phyloP scores from a whole-genome alignment of 2,329 filamentous ascomycete species.

The Tolypocladium cylindrosporum region DNA sequence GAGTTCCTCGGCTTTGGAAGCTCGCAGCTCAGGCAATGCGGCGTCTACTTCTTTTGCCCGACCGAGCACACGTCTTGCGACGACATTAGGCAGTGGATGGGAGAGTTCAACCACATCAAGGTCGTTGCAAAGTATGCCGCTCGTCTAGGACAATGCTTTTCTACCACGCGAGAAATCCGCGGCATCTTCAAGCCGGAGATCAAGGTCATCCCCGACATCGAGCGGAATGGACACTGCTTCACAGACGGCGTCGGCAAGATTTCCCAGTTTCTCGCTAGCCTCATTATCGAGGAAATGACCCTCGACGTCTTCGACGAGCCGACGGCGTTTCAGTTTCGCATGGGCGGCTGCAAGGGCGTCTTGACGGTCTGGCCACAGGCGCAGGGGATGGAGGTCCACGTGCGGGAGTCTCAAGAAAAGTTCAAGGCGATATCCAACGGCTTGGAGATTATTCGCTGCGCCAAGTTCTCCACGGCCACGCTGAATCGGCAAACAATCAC shows the following conservation, averaged over 20 bases:
- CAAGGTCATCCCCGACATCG: slow-evolving; percentile 59
- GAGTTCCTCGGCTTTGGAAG: slow-evolving; percentile 92
- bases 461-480: slow-evolving; percentile 64
- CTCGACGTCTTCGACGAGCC: slow-evolving; percentile 50
- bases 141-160: slow-evolving; percentile 88
- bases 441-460: slow-evolving; percentile 78
- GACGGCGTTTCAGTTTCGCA: slow-evolving; percentile 82
- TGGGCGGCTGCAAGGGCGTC: slow-evolving; percentile 88
- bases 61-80: slow-evolving; percentile 57
- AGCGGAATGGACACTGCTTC: slow-evolving; percentile 60
- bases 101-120: slow-evolving; percentile 69
- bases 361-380: slow-evolving; percentile 65
- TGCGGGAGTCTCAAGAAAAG: slow-evolving; percentile 81
- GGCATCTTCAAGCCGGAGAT: slow-evolving; percentile 50
- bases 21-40: slow-evolving; percentile 85
- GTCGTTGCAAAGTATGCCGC: slow-evolving; percentile 85
- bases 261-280: slow-evolving; percentile 63
- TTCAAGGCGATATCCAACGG: slow-evolving; percentile 62
- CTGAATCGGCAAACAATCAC: slow-evolving; percentile 86
- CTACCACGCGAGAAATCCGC: slow-evolving; percentile 70
- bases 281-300: slow-evolving; percentile 62
- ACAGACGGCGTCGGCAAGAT: slow-evolving; percentile 92
- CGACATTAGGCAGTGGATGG: slow-evolving; percentile 79
- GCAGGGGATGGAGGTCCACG: slow-evolving; percentile 57
- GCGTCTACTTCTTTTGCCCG: slow-evolving; percentile 85